These are phyloP conservation scores for Ophiostoma montium DNA, from an alignment of 2,329 filamentous ascomycete species.

Conservation along the genomic window DNA sequence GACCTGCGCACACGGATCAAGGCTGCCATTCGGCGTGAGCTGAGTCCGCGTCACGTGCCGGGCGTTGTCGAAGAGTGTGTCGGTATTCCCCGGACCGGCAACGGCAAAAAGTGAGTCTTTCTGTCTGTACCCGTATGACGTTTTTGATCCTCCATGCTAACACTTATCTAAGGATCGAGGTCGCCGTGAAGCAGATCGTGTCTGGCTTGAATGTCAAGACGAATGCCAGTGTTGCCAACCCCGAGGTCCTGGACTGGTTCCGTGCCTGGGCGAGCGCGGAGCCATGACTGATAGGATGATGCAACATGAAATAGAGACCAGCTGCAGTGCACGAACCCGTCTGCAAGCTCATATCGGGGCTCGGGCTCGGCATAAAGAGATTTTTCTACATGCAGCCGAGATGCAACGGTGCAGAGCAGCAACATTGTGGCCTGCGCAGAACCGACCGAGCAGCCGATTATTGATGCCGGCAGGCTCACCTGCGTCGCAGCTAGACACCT, in stretches of 20 bases:
- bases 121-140: no score
- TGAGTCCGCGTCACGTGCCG: conserved; percentile 84
- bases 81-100: conserved; percentile 81
- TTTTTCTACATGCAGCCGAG: no score
- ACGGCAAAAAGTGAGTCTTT: conserved; percentile 82
- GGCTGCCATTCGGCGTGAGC: conserved; percentile 53
- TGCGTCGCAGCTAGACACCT: no score
- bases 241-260: conserved; percentile 81
- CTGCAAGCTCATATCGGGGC: no score
- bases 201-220: conserved; percentile 79
- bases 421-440: no score
- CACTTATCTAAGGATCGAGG: conserved; percentile 61
- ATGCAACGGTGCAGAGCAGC: no score
- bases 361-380: no score
- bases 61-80: conserved; percentile 65
- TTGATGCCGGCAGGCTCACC: no score
- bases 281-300: conserved; percentile 7
- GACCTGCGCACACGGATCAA: conserved; percentile 52
- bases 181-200: conserved; percentile 90
- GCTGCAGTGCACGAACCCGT: no score
- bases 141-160: not conserved
- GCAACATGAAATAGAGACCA: no score
- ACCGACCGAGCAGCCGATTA: no score
- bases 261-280: conserved; percentile 54
- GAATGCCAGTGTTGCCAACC: conserved; percentile 86